A percentile compares a stretch with the other conserved stretches of the same genome.
These are phyloP conservation scores for Clavariopsis aquatica DNA, from an alignment of 495 filamentous ascomycete species.

Conservation along the genomic window DNA sequence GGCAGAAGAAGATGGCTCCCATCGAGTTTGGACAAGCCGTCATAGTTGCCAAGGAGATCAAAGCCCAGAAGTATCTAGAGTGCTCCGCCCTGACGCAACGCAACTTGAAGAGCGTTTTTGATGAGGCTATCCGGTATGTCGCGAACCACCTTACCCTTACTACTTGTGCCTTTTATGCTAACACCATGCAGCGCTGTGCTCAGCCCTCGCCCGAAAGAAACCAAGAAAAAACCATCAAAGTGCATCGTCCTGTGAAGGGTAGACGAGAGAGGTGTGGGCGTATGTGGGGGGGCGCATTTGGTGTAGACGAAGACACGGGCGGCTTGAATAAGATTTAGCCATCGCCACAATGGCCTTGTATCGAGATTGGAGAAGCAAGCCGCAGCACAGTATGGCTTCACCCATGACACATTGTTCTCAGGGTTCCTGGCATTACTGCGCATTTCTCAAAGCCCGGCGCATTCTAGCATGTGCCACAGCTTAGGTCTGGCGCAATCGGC, in stretches of 20 bases:
- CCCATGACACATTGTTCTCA: not conserved
- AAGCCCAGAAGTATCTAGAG: constrained; percentile 91
- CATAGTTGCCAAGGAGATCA: constrained; percentile 84
- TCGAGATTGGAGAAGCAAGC: constrained; percentile 7
- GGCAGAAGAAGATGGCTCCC: constrained; percentile 85
- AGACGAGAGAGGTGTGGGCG: not conserved
- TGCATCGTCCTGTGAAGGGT: constrained; percentile 71
- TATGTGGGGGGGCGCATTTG: constrained; percentile 14
- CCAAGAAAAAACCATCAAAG: constrained; percentile 64
- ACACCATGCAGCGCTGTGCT: constrained; percentile 68
- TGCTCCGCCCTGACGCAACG: constrained; percentile 97
- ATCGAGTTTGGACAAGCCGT: constrained; percentile 88
- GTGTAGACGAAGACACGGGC: constrained; percentile 13
- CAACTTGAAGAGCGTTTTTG: constrained; percentile 96
- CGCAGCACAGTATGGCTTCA: not conserved
- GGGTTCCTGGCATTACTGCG: not conserved
- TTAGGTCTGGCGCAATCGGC: not conserved
- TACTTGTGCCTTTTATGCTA: constrained; percentile 5
- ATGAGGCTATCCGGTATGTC: constrained; percentile 88
- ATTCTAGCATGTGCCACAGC: not conserved
- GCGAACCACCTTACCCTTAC: no score
- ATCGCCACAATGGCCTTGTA: not conserved
- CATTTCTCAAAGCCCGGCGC: constrained; percentile 5
- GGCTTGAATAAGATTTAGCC: constrained; percentile 29
- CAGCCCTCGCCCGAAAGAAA: constrained; percentile 64